phyloP scores from a whole-genome alignment of 768 basidiomycete genomes.

The Coprinopsis marcescibilis region DNA sequence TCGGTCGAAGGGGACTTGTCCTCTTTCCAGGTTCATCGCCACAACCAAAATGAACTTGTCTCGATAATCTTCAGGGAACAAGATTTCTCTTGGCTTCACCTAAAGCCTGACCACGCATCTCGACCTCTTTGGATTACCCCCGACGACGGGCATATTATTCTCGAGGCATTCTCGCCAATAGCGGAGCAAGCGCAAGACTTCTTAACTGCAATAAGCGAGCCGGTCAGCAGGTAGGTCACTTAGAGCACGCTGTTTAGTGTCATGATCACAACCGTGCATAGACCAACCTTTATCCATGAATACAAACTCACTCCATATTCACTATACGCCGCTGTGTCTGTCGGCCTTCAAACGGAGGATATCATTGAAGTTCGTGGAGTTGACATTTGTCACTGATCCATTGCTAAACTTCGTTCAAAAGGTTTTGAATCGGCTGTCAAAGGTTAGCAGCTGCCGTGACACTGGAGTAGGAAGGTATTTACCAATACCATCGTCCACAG shows the following conservation, averaged over 20 bases:
- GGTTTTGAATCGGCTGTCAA: constrained; percentile 78
- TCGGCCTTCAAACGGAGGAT: constrained; percentile 95
- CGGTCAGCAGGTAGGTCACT: constrained; percentile 85
- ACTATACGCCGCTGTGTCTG: constrained; percentile 96
- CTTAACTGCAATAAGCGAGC: constrained; percentile 95
- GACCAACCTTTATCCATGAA: constrained; percentile 97
- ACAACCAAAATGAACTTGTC: constrained; percentile 69
- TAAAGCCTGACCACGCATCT: constrained; percentile 88
- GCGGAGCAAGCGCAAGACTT: constrained; percentile 99
- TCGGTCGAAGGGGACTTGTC: constrained; percentile 54
- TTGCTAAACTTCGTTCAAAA: constrained; percentile 29
- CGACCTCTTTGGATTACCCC: constrained; percentile 97
- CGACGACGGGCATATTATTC: constrained; percentile 86
- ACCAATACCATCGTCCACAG: constrained; percentile 33
- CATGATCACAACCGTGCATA: constrained; percentile 28
- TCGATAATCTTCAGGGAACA: constrained; percentile 81
- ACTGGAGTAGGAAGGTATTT: no score
- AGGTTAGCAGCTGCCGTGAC: no score
- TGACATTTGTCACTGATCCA: constrained; percentile 14
- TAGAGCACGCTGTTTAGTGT: constrained; percentile 5
- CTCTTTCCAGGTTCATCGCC: constrained; percentile 58
- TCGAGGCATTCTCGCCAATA: constrained; percentile 96
- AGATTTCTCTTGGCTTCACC: constrained; percentile 80
- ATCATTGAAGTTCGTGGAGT: constrained; percentile 83
- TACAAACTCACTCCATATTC: constrained; percentile 99